Evolutionary conservation across 2,329 filamentous ascomycete genomes (phyloP), one percentile per base, ranked within the genome.

Genomic region (Alternaria hordeiaustralica): DNA sequence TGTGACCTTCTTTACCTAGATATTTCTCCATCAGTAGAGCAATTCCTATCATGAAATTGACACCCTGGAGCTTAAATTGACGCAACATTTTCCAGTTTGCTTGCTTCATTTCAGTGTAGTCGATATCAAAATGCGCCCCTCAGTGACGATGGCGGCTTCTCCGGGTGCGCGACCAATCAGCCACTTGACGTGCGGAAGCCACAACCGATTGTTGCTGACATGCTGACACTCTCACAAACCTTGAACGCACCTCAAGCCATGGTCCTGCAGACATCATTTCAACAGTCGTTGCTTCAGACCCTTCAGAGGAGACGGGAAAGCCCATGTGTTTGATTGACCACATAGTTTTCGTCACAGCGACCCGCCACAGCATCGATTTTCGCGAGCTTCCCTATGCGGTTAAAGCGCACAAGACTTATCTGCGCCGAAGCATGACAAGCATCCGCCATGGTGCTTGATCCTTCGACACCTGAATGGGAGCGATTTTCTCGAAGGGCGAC

Each of bases 361-460:
- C 23, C 8, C 30, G 60, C 60, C 47, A 44, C 46, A 30, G 13
- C 13, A 36, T 7, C 4, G n/a, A 3, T 26, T 28, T 46, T 45
- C 46, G 21, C 60, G 55, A 72, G 64, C 71, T 71, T 58, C 71
- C 67, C 51, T 6, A 65, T 72, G 21, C 46, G 65, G 71, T 65
- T 69, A 69, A 61, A 9, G 33, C 50, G n/a, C 15, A 5, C 33
- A 43, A 36, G 58, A 44, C 65, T 71, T 65, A 70, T 70, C 63
- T 64, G 53, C 51, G 54, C 60, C 63, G 60, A 71, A 66, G 58
- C 58, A 56, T 58, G 50, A 64, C 68, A 73, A 72, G 71, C 71
- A 70, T 71, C 66, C 65, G 65, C 66, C 63, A 63, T 15, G 57
- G 63, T 71, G 71, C 69, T 71, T 71, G 60, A 66, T 58, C 60